A percentile compares a stretch with the other conserved stretches of the same genome.
phyloP scores from a whole-genome alignment of 805 yeast genomes.

The Spathaspora boniae region DNA sequence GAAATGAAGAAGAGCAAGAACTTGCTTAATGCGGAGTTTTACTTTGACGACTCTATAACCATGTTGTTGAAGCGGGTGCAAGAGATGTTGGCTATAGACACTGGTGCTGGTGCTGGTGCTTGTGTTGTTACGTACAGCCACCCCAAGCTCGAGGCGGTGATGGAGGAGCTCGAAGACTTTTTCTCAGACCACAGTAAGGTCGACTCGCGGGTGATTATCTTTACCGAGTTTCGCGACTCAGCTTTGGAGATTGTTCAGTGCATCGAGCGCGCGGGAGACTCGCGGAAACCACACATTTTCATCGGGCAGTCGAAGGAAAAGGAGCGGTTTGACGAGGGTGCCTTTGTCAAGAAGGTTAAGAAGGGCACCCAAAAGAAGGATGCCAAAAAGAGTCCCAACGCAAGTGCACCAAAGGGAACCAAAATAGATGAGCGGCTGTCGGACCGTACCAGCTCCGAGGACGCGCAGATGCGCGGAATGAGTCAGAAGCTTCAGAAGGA shows the following conservation, averaged over 20 bases:
- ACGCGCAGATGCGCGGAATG: conserved; percentile 83
- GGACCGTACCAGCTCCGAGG: conserved; percentile 63
- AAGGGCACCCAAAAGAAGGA: conserved; percentile 22
- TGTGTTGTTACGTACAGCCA: conserved; percentile 49
- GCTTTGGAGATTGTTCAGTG: conserved; percentile 81
- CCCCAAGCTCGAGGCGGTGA: conserved; percentile 63
- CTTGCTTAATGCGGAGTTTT: conserved; percentile 59
- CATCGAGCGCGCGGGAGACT: conserved; percentile 37
- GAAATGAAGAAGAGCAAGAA: conserved; percentile 58
- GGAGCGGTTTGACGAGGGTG: conserved; percentile 61
- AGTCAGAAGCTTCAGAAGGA: conserved; percentile 83
- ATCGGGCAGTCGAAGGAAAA: conserved; percentile 87
- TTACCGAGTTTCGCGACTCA: conserved; percentile 85
- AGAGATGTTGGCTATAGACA: conserved; percentile 1
- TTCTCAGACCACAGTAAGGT: conserved; percentile 37
- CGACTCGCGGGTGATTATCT: conserved; percentile 76
- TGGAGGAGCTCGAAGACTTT: conserved; percentile 56
- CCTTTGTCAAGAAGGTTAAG: conserved; percentile 25
- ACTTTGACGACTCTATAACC: conserved; percentile 47
- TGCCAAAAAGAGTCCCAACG: conserved; percentile 18
- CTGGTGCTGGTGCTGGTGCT: too few relatives aligned
- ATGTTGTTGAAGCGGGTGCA: conserved; percentile 27
- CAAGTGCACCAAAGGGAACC: too few relatives aligned
- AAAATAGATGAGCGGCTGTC: conserved; percentile 13
- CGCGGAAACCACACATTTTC: conserved; percentile 72